Conservation (phyloP, 2,329 filamentous ascomycete genomes). For the Alternaria sp. region DNA sequence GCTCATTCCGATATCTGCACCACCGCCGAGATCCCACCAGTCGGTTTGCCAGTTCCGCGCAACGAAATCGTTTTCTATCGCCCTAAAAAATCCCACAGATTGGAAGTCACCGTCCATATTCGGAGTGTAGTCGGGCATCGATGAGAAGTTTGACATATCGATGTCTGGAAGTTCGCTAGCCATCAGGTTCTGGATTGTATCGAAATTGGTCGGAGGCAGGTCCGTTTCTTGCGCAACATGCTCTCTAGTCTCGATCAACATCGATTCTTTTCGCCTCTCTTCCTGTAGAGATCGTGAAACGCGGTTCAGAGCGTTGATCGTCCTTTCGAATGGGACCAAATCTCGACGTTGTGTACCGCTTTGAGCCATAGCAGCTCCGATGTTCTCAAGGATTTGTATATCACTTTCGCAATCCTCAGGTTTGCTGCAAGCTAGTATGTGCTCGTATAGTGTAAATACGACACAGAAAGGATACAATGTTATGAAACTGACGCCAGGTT, state of each 20-base stretch:
- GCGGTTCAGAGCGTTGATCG: constrained; percentile 41
- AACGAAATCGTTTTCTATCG: constrained; percentile 43
- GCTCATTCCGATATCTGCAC: constrained; percentile 5
- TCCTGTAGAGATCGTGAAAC: constrained; percentile 39
- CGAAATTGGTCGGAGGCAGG: constrained; percentile 10
- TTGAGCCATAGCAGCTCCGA: constrained; percentile 33
- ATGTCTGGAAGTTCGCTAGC: constrained; percentile 26
- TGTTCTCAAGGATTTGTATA: constrained; percentile 30
- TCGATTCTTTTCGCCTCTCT: constrained; percentile 15
- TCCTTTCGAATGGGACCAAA: constrained; percentile 34
- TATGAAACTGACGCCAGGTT: constrained; percentile 31
- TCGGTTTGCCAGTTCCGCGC: constrained; percentile 38
- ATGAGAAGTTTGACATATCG: constrained; percentile 24
- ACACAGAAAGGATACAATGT: constrained; percentile 43
- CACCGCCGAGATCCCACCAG: constrained; percentile 39
- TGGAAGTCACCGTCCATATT: constrained; percentile 31
- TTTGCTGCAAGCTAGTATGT: constrained; percentile 33
- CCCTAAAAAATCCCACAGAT: constrained; percentile 35
- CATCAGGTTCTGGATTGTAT: constrained; percentile 18
- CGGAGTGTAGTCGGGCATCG: constrained; percentile 27
- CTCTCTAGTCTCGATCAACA: neutral
- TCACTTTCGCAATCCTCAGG: constrained; percentile 38
- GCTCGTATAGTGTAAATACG: constrained; percentile 41
- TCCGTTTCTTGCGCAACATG: neutral
- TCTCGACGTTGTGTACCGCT: constrained; percentile 21